phyloP scores from a whole-genome alignment of 192 early-diverging fungal genomes.

The Martensiomyces pterosporus region DNA sequence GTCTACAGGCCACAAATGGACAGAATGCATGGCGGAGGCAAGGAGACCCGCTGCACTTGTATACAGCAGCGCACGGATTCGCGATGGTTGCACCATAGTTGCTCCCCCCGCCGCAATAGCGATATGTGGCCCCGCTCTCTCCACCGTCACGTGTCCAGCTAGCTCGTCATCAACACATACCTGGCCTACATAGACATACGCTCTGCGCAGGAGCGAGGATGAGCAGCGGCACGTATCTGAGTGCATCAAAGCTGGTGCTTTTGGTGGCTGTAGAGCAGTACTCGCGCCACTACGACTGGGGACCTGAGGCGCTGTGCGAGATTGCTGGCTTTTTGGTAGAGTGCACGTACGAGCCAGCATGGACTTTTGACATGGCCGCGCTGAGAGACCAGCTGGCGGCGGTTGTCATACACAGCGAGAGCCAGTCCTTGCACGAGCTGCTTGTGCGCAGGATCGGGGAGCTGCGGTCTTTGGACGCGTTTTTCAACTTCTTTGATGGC shows the following conservation, averaged over 20 bases:
- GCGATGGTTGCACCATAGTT: too few species aligned
- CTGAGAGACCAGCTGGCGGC: conserved; percentile 2
- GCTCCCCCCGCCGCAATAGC: too few species aligned
- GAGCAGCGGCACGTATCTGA: conserved; percentile 24
- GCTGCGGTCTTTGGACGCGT: conserved; percentile 20
- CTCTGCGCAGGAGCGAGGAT: too few species aligned
- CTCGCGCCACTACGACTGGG: conserved; percentile 43
- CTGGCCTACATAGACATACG: too few species aligned
- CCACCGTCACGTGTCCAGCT: too few species aligned
- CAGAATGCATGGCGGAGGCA: too few species aligned
- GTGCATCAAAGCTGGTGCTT: conserved; percentile 32
- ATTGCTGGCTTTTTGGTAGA: conserved; percentile 21
- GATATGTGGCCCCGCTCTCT: too few species aligned
- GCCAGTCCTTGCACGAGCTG: conserved; percentile 10
- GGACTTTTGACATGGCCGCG: conserved; percentile 4
- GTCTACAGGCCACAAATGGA: too few species aligned
- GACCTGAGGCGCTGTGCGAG: conserved; percentile 22
- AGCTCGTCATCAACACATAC: too few species aligned
- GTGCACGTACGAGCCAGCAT: conserved; percentile 15
- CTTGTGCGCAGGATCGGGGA: conserved; percentile 7
- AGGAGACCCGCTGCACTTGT: too few species aligned
- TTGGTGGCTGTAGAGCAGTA: conserved; percentile 39
- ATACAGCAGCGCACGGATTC: too few species aligned
- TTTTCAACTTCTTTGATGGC: conserved; percentile 32
- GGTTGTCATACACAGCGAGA: conserved; percentile 4